These are phyloP conservation scores for Boletus edulis DNA, from an alignment of 768 basidiomycete species.

Conservation along the genomic window DNA sequence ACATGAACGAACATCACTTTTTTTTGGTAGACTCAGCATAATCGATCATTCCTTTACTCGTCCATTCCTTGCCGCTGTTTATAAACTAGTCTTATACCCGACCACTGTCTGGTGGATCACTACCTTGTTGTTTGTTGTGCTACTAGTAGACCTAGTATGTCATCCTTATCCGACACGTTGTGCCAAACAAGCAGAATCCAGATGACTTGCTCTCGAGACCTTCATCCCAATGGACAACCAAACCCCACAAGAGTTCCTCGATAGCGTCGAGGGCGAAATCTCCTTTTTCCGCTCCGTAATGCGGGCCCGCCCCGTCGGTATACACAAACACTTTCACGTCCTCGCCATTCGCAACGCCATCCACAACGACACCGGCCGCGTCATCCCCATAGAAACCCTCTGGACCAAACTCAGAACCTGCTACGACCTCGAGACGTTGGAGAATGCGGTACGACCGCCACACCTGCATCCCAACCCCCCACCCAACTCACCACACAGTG, in stretches of 20 bases:
- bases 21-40: constrained; percentile 14
- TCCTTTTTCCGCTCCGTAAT: constrained; percentile 82
- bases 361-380: constrained; percentile 62
- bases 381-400: constrained; percentile 58
- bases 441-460: constrained; percentile 45
- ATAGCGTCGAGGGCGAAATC: constrained; percentile 79
- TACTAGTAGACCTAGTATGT: constrained; percentile 10
- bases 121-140: constrained; percentile 26
- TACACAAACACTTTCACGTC: constrained; percentile 80
- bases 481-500: neutral
- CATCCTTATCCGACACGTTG: neutral
- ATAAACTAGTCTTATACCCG: constrained; percentile 30
- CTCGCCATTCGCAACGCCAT: constrained; percentile 73
- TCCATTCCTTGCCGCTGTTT: constrained; percentile 28
- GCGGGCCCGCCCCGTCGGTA: constrained; percentile 78
- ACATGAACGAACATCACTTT: constrained; percentile 14
- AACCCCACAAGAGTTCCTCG: constrained; percentile 47
- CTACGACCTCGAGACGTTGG: constrained; percentile 75
- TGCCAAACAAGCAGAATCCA: constrained; percentile 21
- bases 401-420: constrained; percentile 73
- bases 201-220: neutral
- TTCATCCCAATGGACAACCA: constrained; percentile 27
- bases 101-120: constrained; percentile 3
- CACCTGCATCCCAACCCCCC: neutral
- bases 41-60: constrained; percentile 18